Base-by-base conservation (phyloP, 2,329 filamentous ascomycete genomes). In the Colletotrichum nymphaeae region DNA sequence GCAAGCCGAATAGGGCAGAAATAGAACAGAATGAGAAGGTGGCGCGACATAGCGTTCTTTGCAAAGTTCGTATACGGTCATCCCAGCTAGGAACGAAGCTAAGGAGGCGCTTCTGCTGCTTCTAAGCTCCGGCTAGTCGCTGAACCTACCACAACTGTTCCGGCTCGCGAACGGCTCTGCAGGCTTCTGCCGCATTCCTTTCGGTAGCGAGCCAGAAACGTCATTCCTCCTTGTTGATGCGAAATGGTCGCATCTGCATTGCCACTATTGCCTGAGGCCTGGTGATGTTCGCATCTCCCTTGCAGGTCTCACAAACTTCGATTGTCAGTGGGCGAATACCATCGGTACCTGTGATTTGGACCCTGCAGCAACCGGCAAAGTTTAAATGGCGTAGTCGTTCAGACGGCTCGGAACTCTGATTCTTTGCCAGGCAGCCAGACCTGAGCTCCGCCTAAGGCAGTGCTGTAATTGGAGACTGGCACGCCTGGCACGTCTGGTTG, bases 291-390 rank as follows among this genome's bases (percentile, higher is more conserved):
- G 24, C 14, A 52, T 19, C 28, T 70, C 49, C 4, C 42, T 52
- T 37, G 52, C 63, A 56, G 24, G 56, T 46, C 42, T 49, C 19
- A 8, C 42, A 49, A 35, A 35, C 56, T 28, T 26, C 32, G 55
- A 59, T 12, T 16, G 30, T 42, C 26, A 67, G 8, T 49, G 42
- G 42, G n/a, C 42, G n/a, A 53, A 42, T 67, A 46, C 63, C 26
- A 30, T 35, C 30, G 24, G 66, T 72, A 46, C 46, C 66, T 62
- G 67, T 62, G 55, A 49, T 59, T 56, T 26, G 62, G 71, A 71
- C 71, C 71, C 71, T 73, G 71, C 71, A 73, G 67, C 67, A 59
- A 30, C 42, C 35, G 56, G 35, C 11, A 71, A 73, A 73, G 67
- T 73, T 71, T 65, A 73, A 66, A 62, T 62, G 60, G 49, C 46